These are phyloP conservation scores for Citeromyces hawaiiensis DNA, from an alignment of 1,139 yeast genomes.

Conservation along the genomic window DNA sequence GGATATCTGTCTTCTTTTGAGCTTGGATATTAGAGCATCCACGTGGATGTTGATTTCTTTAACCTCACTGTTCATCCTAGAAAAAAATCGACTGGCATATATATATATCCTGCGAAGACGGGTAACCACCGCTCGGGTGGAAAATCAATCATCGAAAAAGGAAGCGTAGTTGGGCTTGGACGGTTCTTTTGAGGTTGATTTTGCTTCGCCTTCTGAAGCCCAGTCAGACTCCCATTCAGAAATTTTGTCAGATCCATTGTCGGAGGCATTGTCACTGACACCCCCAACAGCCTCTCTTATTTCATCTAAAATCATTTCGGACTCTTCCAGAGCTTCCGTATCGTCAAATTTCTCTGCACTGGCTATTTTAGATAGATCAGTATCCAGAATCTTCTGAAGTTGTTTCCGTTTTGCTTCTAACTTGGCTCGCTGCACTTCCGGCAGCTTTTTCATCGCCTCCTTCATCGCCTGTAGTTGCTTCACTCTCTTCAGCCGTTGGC, in stretches of 20 bases:
- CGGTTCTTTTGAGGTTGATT: conserved; percentile 20
- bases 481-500: conserved; percentile 6
- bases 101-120: background rate
- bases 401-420: conserved; percentile 19
- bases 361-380: conserved; percentile 9
- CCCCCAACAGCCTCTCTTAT: conserved; percentile 9
- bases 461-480: conserved; percentile 5
- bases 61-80: conserved; percentile 1
- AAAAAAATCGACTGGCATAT: background rate
- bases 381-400: conserved; percentile 17
- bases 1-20: conserved; percentile 61
- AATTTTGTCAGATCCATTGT: conserved; percentile 2
- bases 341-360: conserved; percentile 18
- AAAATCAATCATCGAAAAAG: conserved; percentile 1
- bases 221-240: conserved; percentile 9
- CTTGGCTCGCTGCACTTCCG: conserved; percentile 3
- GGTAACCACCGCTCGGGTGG: background rate
- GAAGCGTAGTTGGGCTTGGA: conserved; percentile 18
- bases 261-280: conserved; percentile 3
- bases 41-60: conserved; percentile 15
- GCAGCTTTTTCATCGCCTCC: conserved; percentile 2
- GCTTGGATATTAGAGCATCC: conserved; percentile 26
- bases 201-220: background rate
- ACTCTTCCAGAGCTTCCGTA: conserved; percentile 19
- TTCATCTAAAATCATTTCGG: conserved; percentile 18